These are phyloP conservation scores for Alternaria consortialis DNA, from an alignment of 2,329 filamentous ascomycete species.

Conservation along the genomic window DNA sequence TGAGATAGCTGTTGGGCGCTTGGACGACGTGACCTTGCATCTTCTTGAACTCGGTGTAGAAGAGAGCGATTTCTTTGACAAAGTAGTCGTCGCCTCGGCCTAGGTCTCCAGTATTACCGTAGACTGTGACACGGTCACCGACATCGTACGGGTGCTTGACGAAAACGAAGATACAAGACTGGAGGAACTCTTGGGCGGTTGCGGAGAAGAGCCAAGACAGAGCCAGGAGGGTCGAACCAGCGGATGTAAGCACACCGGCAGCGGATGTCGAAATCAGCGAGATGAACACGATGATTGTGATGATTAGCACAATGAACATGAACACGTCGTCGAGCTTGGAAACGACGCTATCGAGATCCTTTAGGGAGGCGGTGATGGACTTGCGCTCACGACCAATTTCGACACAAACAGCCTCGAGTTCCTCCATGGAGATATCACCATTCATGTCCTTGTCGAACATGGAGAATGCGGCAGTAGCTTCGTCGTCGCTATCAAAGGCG, in stretches of 20 bases:
- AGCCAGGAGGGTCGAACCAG: conserved; percentile 85
- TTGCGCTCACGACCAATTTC: conserved; percentile 96
- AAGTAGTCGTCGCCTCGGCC: conserved; percentile 92
- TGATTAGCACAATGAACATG: conserved; percentile 82
- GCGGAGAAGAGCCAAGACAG: conserved; percentile 92
- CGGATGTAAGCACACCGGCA: conserved; percentile 88
- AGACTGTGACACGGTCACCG: conserved; percentile 89
- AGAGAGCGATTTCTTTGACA: conserved; percentile 89
- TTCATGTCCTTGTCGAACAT: conserved; percentile 98
- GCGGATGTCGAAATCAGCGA: conserved; percentile 89
- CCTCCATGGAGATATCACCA: conserved; percentile 94
- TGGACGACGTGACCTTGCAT: conserved; percentile 97
- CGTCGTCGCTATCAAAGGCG: conserved; percentile 83
- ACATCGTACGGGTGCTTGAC: conserved; percentile 98
- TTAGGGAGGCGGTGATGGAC: conserved; percentile 91
- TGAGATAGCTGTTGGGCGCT: conserved; percentile 92
- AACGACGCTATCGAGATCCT: conserved; percentile 94
- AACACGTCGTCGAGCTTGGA: conserved; percentile 89
- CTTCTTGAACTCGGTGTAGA: conserved; percentile 98
- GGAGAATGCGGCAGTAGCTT: conserved; percentile 85
- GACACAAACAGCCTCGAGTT: conserved; percentile 90
- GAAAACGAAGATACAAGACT: conserved; percentile 94
- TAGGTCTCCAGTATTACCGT: conserved; percentile 83
- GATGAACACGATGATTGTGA: conserved; percentile 85
- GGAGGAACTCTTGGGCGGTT: conserved; percentile 92